Conservation (phyloP, 768 basidiomycete genomes). For the Boletus huronensis region DNA sequence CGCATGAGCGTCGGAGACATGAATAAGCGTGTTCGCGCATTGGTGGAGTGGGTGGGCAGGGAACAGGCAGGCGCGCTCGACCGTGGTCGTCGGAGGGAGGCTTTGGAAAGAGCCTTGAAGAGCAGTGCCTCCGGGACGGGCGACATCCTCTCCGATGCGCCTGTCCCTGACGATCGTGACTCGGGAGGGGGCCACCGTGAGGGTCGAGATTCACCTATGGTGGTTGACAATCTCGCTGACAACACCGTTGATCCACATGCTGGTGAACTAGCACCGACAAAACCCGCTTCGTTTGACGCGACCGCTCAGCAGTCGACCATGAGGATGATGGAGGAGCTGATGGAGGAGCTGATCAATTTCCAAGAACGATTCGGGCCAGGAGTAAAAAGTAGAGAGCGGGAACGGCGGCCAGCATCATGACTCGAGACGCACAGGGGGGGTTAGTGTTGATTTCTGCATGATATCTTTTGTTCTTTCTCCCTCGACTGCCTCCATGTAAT, state of each 20-base stretch:
- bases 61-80: slow-evolving; percentile 78
- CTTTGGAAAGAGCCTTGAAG: slow-evolving; percentile 54
- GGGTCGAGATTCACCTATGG: slow-evolving; percentile 31
- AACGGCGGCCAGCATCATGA: slow-evolving; percentile 42
- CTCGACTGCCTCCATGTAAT: neutral
- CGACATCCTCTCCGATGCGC: slow-evolving; percentile 3
- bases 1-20: slow-evolving; percentile 96
- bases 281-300: slow-evolving; percentile 5
- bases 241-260: slow-evolving; percentile 13
- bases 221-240: slow-evolving; percentile 26
- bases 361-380: slow-evolving; percentile 82
- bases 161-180: slow-evolving; percentile 16
- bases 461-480: slow-evolving; percentile 10
- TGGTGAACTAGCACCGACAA: slow-evolving; percentile 8
- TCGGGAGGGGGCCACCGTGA: slow-evolving; percentile 9
- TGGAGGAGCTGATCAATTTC: slow-evolving; percentile 84
- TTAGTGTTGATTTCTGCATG: slow-evolving; percentile 12
- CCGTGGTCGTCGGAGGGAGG: slow-evolving; percentile 63
- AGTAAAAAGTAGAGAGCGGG: slow-evolving; percentile 49
- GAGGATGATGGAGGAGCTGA: slow-evolving; percentile 87
- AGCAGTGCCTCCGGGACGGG: slow-evolving; percentile 8
- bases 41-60: slow-evolving; percentile 92
- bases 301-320: slow-evolving; percentile 45
- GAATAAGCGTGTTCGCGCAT: slow-evolving; percentile 87
- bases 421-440: neutral